A percentile compares a stretch with the other conserved stretches of the same genome.
Evolutionary conservation across 2,329 filamentous ascomycete genomes (phyloP).

Genomic region (Massarina eburnea): DNA sequence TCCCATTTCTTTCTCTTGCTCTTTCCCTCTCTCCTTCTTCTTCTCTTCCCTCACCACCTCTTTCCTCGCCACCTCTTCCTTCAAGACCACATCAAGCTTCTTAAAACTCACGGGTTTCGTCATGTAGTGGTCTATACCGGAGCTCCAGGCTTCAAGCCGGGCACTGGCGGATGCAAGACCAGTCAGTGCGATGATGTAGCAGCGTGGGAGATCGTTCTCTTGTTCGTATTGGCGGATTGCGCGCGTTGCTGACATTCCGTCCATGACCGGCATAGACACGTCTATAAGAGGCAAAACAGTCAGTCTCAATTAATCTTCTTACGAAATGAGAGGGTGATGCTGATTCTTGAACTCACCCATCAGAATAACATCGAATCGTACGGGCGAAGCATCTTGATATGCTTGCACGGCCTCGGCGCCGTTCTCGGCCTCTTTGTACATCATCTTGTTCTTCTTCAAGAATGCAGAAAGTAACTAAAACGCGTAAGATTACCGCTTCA

Average conservation of each 20-base stretch:
- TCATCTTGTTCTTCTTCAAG: slow-evolving; percentile 26
- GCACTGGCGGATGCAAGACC: slow-evolving; percentile 22
- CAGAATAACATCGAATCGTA: slow-evolving; percentile 27
- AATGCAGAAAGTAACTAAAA: slow-evolving; percentile 35
- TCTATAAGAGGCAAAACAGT: slow-evolving; percentile 15
- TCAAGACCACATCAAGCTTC: slow-evolving; percentile 12
- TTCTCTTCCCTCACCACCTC: background rate
- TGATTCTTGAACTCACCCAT: slow-evolving; percentile 27
- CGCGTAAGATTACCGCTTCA: slow-evolving; percentile 4
- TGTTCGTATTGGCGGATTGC: slow-evolving; percentile 35
- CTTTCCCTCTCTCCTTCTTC: background rate
- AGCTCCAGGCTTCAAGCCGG: slow-evolving; percentile 24
- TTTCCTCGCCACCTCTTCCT: background rate
- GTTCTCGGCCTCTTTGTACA: slow-evolving; percentile 33
- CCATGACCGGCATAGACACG: slow-evolving; percentile 43
- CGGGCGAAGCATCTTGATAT: slow-evolving; percentile 18
- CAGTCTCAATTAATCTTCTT: slow-evolving; percentile 1
- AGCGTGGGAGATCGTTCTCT: slow-evolving; percentile 10
- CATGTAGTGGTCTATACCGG: slow-evolving; percentile 26
- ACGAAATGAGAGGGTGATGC: background rate
- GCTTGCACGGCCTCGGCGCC: slow-evolving; percentile 32
- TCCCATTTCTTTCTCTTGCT: too few species aligned
- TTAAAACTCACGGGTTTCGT: slow-evolving; percentile 30
- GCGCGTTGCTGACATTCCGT: slow-evolving; percentile 38
- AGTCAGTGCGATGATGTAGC: slow-evolving; percentile 26